Base-by-base conservation (phyloP, 352 stramenopile genomes). In the Phytophthora pisi region DNA sequence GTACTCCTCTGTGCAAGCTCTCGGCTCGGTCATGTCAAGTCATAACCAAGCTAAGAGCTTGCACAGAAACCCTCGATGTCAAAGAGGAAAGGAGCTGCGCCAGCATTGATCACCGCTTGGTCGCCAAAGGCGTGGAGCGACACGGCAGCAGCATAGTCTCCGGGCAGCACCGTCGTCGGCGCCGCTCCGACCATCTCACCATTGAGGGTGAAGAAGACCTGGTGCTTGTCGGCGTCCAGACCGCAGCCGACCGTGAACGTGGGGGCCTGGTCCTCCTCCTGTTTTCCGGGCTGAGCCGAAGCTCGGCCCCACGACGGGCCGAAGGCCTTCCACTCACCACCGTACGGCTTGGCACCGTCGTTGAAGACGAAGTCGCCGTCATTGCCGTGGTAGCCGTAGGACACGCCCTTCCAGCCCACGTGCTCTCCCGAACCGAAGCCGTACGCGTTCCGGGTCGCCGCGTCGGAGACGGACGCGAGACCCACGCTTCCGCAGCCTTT, bases 41-140 rank as follows among this genome's bases (percentile, higher is more conserved):
- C 28, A 8, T 28, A 55, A 68, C 42, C 52, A 52, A 78, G 63
- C 51, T 88, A 90, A 81, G 74, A 84, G 83, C 86, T 93, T 92
- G 84, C 86, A 94, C 88, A 96, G 72, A 91, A 95, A 89, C 74
- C 80, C 67, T 96, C 86, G 69, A 96, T 84, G 68, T 93, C 84
- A 77, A 92, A 95, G 58, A 72, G 58, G 68, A 94, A 96, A 30
- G 84, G 82, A 23, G 78, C 84, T 47, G 75, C 70, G 38, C 88
- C 88, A n/a, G 77, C 72, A 64, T 96, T 95, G 50, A 96, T 64
- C 50, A 86, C 67, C 18, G 81, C 86, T 72, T 74, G 47, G 63
- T 96, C 88, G 15, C 78, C 77, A 70, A 90, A 94, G 36, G 77
- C 76, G 60, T 96, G 84, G 26, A 96, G 81, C 68, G 88, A 91